Base-by-base conservation (phyloP, 176 grass and related monocot species). In the Pontederia crassipes region DNA sequence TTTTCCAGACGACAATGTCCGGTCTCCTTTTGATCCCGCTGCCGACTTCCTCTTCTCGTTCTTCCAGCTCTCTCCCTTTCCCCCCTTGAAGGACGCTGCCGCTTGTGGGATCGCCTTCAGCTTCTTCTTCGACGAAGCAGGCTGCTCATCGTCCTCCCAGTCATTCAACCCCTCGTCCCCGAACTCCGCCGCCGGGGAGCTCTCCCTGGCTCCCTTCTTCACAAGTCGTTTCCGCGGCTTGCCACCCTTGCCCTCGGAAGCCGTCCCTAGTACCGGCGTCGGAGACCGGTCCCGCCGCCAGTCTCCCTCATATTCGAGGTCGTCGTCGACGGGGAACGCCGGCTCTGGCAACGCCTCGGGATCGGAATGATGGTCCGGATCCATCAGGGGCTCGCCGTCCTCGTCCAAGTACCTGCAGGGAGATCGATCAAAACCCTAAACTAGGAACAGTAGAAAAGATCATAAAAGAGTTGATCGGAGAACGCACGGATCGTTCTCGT, bases 301-400 rank as follows among this genome's bases (percentile, higher is more conserved):
- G n/a, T 46, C 79, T 9, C 61, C 83, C 54, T 50, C 70, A 53
- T 83, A 67, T 28, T 88, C 81, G 29, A 79, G 83, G 10, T 70
- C 75, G 18, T 83, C 81, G 55, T 80, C 87, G 29, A 80, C 77
- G 75, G 65, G 82, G 12, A 66, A 52, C 48, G 69, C 66, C 14
- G 29, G 73, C 66, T 1, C 71, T 56, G 2, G 80, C 32, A 24
- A 49, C 8, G 49, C 72, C 77, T 72, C 70, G 16, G 32, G 32
- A 64, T 64, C 59, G 35, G 71, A 74, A 8, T 61, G 80, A 28
- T 67, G 74, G 45, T 92, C 81, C 10, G 71, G 68, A 75, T 91
- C 81, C 87, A 97, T 77, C 62, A 88, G 68, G 28, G 79, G 70
- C 74, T 88, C 93, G 12, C 93, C 93, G 28, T 97, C 87, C 47